Evolutionary conservation across 352 stramenopile genomes (phyloP).

Genomic region (Globisporangium megalacanthum): DNA sequence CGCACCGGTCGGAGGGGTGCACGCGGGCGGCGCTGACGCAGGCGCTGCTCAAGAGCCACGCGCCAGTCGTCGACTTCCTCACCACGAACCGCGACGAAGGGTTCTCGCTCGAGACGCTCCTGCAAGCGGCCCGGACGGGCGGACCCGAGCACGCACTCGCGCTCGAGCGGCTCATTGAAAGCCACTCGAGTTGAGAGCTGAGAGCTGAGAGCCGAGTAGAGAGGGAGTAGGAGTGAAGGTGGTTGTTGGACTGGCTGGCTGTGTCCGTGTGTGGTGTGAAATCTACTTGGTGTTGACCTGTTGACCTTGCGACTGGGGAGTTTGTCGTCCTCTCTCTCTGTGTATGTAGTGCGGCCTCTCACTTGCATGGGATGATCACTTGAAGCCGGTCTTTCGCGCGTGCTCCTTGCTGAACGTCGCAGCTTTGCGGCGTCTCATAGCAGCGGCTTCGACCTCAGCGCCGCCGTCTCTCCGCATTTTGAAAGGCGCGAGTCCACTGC

Average conservation of each 20-base stretch:
- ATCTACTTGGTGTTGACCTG: neutral
- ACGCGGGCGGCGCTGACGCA: conserved; percentile 7
- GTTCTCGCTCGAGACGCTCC: conserved; percentile 4
- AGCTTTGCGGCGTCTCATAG: conserved; percentile 3
- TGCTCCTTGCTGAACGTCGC: conserved; percentile 11
- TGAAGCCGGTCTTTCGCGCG: neutral
- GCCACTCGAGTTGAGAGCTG: neutral
- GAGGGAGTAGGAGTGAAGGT: neutral
- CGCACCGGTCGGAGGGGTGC: conserved; percentile 9
- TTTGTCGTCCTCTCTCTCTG: no score
- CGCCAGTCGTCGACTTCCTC: conserved; percentile 8
- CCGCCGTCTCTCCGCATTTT: conserved; percentile 8
- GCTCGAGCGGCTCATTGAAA: neutral
- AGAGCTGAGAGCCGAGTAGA: neutral
- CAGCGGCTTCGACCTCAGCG: conserved; percentile 1
- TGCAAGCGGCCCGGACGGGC: conserved; percentile 4
- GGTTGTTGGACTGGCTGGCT: neutral
- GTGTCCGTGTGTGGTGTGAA: neutral
- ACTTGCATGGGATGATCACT: neutral
- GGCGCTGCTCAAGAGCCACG: conserved; percentile 5
- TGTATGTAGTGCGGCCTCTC: neutral
- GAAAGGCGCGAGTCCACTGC: conserved; percentile 8
- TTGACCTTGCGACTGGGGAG: neutral
- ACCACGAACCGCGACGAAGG: conserved; percentile 5
- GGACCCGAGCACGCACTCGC: neutral